Percentiles rank a stretch among this genome's conserved stretches.
Evolutionary conservation across 1,139 yeast species (phyloP).

Genomic region (Blastobotrys persicus): DNA sequence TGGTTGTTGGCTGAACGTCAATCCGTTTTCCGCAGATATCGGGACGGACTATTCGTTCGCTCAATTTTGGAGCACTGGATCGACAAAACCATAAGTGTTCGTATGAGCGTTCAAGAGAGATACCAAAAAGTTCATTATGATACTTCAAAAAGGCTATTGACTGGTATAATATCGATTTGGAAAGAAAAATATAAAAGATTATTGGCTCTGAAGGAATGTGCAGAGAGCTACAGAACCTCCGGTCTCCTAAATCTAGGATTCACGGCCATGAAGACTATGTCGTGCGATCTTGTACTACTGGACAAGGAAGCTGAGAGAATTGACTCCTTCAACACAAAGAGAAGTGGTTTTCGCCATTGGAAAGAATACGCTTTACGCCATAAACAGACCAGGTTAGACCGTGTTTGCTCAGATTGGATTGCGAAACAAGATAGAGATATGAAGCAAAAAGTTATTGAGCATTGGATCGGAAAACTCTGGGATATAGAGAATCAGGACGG

Average conservation of each 20-base stretch:
- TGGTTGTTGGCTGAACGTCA: constrained; percentile 25
- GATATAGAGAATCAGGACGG: constrained; percentile 4
- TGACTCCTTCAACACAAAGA: background rate
- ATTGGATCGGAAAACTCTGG: constrained; percentile 10
- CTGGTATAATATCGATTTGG: constrained; percentile 13
- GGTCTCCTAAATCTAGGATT: background rate
- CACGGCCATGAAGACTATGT: background rate
- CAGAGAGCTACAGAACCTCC: constrained; percentile 12
- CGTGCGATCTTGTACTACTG: background rate
- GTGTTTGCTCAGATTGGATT: background rate
- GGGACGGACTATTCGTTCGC: constrained; percentile 12
- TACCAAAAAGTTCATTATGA: constrained; percentile 10
- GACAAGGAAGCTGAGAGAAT: constrained; percentile 2
- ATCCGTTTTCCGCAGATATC: constrained; percentile 17
- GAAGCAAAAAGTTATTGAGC: constrained; percentile 2
- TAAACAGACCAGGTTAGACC: background rate
- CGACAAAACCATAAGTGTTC: background rate
- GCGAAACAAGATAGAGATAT: background rate
- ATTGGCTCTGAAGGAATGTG: constrained; percentile 6
- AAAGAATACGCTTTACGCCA: background rate
- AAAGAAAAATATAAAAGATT: background rate
- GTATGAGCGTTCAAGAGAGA: background rate
- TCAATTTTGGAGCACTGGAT: constrained; percentile 19
- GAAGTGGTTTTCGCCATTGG: constrained; percentile 10
- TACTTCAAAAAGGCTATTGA: constrained; percentile 8